These are phyloP conservation scores for Penicillium sp. DNA, from an alignment of 2,329 filamentous ascomycete species.

Conservation along the genomic window DNA sequence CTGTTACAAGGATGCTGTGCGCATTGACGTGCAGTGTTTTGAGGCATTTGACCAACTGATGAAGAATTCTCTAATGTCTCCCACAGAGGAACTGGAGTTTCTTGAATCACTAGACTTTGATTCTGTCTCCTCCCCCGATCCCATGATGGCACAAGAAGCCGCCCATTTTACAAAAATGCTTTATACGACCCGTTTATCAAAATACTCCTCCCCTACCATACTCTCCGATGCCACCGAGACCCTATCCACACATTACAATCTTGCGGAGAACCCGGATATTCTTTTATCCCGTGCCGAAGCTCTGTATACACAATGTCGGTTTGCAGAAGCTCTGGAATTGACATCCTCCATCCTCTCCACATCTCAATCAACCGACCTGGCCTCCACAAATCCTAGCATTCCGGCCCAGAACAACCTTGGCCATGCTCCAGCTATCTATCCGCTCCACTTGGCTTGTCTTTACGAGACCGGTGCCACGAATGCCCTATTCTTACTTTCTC, in stretches of 20 bases:
- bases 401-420: slow-evolving; percentile 41
- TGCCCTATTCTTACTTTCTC: slow-evolving; percentile 83
- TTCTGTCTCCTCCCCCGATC: slow-evolving; percentile 66
- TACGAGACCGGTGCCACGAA: slow-evolving; percentile 86
- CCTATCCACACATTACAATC: slow-evolving; percentile 87
- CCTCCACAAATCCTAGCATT: slow-evolving; percentile 26
- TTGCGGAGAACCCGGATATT: slow-evolving; percentile 82
- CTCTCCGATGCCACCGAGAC: slow-evolving; percentile 86
- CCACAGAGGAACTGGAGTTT: slow-evolving; percentile 86
- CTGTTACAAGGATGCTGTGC: slow-evolving; percentile 95
- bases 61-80: slow-evolving; percentile 88
- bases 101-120: slow-evolving; percentile 89
- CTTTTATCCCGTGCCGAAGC: slow-evolving; percentile 86
- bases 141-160: slow-evolving; percentile 74
- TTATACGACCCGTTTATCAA: slow-evolving; percentile 91
- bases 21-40: slow-evolving; percentile 96
- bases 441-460: slow-evolving; percentile 85
- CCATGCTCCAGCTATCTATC: slow-evolving; percentile 63
- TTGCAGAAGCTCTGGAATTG: slow-evolving; percentile 78
- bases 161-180: slow-evolving; percentile 93
- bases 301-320: slow-evolving; percentile 90
- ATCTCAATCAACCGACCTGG: slow-evolving; percentile 79
- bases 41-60: slow-evolving; percentile 98
- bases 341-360: slow-evolving; percentile 78
- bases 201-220: slow-evolving; percentile 82